Conservation (phyloP, 306 rosid species). For the Lathyrus oleraceus region DNA sequence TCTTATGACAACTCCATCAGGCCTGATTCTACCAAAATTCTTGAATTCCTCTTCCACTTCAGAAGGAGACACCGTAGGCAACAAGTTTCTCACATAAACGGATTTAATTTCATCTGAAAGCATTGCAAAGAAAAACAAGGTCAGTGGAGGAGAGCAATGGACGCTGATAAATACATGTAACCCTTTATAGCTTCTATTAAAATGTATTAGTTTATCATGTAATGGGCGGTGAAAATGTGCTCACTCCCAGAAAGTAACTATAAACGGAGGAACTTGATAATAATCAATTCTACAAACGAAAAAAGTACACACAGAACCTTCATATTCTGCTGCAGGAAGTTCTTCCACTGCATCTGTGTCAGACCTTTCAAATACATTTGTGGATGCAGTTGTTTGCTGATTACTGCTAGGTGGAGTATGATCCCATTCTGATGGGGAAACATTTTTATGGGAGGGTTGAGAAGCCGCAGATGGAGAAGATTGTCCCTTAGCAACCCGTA, state of each 20-base stretch:
- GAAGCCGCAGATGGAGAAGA: slow-evolving; percentile 41
- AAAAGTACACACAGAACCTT: slow-evolving; percentile 42
- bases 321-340: slow-evolving; percentile 46
- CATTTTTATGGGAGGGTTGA: slow-evolving; percentile 42
- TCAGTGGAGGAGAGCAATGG: background rate
- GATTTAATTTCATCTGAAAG: slow-evolving; percentile 84
- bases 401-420: slow-evolving; percentile 34
- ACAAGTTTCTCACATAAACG: slow-evolving; percentile 87
- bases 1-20: slow-evolving; percentile 85
- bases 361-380: slow-evolving; percentile 42
- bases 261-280: slow-evolving; percentile 8
- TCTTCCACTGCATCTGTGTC: slow-evolving; percentile 46
- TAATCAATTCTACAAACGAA: slow-evolving; percentile 16
- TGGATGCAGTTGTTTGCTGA: slow-evolving; percentile 35
- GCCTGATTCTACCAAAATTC: slow-evolving; percentile 77
- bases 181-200: background rate
- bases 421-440: slow-evolving; percentile 51
- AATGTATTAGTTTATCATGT: background rate
- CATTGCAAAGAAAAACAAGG: slow-evolving; percentile 33
- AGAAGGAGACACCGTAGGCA: slow-evolving; percentile 68
- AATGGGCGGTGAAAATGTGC: slow-evolving; percentile 5
- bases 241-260: slow-evolving; percentile 5
- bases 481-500: slow-evolving; percentile 82
- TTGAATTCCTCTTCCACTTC: slow-evolving; percentile 86
- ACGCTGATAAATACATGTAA: slow-evolving; percentile 3